Percentiles rank a stretch among this genome's conserved stretches.
These are phyloP conservation scores for Candida nitratophila DNA, from an alignment of 805 yeast genomes.

Conservation along the genomic window DNA sequence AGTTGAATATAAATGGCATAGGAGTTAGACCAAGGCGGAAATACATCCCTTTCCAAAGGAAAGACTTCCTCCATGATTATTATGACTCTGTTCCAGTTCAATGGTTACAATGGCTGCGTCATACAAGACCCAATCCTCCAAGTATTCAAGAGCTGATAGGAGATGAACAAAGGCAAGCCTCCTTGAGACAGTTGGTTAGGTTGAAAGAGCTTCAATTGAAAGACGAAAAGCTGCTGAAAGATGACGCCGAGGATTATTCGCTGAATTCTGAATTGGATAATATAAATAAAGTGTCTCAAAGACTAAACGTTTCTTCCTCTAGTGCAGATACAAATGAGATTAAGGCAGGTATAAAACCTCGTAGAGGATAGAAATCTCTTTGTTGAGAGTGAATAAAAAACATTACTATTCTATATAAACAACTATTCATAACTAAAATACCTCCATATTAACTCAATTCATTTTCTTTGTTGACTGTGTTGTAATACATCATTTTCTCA, in stretches of 20 bases:
- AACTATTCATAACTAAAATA: not conserved
- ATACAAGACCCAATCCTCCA: conserved; percentile 55
- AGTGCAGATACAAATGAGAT: too few relatives aligned
- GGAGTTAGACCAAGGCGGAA: conserved; percentile 49
- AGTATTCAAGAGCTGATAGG: conserved; percentile 50
- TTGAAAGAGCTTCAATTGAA: conserved; percentile 38
- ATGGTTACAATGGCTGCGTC: conserved; percentile 79
- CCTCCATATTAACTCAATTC: not conserved
- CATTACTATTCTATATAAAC: too few relatives aligned
- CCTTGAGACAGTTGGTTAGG: conserved; percentile 42
- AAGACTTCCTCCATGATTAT: conserved; percentile 48
- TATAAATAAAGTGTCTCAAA: conserved; percentile 1
- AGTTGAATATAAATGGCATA: not conserved
- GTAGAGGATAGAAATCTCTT: not conserved
- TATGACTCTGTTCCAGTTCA: conserved; percentile 56
- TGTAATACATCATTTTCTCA: not conserved
- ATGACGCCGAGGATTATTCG: not conserved
- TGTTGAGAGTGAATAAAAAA: too few relatives aligned
- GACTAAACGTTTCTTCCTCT: not conserved
- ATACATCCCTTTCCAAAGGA: conserved; percentile 45
- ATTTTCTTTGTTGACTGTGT: not conserved
- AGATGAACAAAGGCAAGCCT: conserved; percentile 51
- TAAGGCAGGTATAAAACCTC: conserved; percentile 13
- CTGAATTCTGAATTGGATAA: conserved; percentile 2
- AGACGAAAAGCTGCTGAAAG: not conserved